Evolutionary conservation across 148 eudicot species (phyloP).

Genomic region (Vaccinium darrowii): DNA sequence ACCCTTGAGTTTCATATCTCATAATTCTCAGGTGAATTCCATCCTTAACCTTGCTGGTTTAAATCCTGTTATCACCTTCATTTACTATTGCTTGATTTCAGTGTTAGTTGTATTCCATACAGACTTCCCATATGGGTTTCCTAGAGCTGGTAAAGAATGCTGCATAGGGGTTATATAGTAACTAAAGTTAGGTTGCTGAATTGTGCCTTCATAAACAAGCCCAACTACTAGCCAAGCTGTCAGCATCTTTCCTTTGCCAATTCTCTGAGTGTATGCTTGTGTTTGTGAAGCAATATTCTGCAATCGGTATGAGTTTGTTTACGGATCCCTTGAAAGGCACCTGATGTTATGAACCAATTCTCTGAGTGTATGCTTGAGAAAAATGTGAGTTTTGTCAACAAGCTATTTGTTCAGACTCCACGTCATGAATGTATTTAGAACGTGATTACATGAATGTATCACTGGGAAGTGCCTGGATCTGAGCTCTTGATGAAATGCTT

Average conservation of each 20-base stretch:
- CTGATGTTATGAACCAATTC: not conserved
- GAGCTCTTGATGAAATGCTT: not conserved
- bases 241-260: no score
- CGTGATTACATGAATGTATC: not conserved
- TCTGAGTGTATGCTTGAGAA: not conserved
- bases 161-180: not conserved
- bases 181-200: not conserved
- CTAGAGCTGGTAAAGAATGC: not conserved
- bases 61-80: not conserved
- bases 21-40: not conserved
- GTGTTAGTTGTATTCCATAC: no score
- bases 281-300: not conserved
- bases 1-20: not conserved
- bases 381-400: not conserved
- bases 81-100: not conserved
- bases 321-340: not conserved
- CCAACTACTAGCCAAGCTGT: not conserved
- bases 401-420: not conserved
- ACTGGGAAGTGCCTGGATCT: not conserved
- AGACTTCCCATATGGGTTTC: not conserved
- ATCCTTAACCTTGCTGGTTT: not conserved
- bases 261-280: no score
- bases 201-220: conserved; percentile 1
- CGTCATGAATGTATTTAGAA: not conserved
- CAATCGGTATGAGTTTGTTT: not conserved